phyloP scores from a whole-genome alignment of 805 yeast genomes.

The Sugiyamaella chiloensis region DNA sequence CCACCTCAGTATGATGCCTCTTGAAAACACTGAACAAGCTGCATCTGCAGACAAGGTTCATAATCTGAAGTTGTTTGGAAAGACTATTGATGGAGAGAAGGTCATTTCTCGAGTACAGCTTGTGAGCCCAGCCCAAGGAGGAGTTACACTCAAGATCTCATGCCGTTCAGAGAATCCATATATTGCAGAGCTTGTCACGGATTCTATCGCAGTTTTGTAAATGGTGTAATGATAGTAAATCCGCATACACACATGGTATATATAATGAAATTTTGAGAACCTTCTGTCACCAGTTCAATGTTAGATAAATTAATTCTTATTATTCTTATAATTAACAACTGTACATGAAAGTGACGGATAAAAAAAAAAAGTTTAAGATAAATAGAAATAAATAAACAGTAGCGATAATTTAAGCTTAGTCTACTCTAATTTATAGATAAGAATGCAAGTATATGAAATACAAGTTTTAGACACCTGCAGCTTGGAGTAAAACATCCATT shows the following conservation, averaged over 20 bases:
- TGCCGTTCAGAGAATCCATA: conserved; percentile 44
- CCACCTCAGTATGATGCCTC: conserved; percentile 61
- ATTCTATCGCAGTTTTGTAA: conserved; percentile 26
- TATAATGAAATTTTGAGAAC: too few relatives aligned
- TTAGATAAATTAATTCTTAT: too few relatives aligned
- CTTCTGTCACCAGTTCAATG: too few relatives aligned
- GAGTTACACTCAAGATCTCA: conserved; percentile 45
- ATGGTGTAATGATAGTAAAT: background rate
- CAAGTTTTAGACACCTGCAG: conserved; percentile 26
- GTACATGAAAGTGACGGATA: background rate
- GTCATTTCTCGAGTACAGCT: conserved; percentile 43
- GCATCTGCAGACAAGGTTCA: conserved; percentile 52
- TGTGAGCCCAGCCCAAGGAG: conserved; percentile 41
- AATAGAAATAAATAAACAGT: background rate
- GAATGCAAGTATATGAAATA: conserved; percentile 4
- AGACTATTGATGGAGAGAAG: conserved; percentile 53
- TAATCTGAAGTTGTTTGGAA: conserved; percentile 77
- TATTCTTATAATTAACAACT: too few relatives aligned
- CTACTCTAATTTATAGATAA: too few relatives aligned
- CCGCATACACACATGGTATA: too few relatives aligned
- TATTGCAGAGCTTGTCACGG: conserved; percentile 50
- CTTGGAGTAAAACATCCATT: conserved; percentile 30
- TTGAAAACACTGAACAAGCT: conserved; percentile 70
- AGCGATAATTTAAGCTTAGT: too few relatives aligned
- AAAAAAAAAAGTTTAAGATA: background rate